Evolutionary conservation across 345 rosid genomes (phyloP), one percentile per base, ranked within the genome.

Genomic region (Gossypium thurberi): DNA sequence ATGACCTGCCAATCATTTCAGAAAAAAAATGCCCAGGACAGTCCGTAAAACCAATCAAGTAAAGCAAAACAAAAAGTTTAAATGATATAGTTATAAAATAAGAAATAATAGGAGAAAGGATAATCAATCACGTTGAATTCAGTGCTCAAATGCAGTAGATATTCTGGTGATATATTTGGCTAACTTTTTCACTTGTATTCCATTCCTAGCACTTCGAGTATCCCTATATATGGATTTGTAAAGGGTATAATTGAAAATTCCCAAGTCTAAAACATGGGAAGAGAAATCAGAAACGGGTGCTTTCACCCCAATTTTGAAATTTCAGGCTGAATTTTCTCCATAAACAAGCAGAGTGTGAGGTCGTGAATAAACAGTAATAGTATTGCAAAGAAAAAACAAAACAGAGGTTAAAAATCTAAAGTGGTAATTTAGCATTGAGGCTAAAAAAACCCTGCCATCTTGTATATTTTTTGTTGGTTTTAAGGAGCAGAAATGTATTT

Each of bases 1-100:
- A 93, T 93, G 76, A 76, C 84, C 92, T 83, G 74, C 18, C 43
- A 68, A 55, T 48, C 58, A 20, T 20, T 18, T n/a, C 10, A 20
- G 6, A 18, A 56, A 8, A 55, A 20, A 56, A 56, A 20, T 8
- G 26, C 12, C 21, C 60, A 56, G 14, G 60, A 56, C 25, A 56
- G 26, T 56, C 26, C 26, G 21, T 56, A 18, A 55, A 18, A 56
- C 12, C 56, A 52, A 17, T 52, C 56, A 52, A 51, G 9, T 18
- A 17, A 52, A 17, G 10, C 56, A 52, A 52, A 52, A 52, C 20
- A 17, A 51, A 51, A 52, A 52, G 18, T 7, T 17, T n/a, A 15
- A 52, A 52, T 52, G 56, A 52, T 17, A 52, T 17, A 17, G 56
- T 52, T 52, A 52, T 17, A 52, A 52, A 52, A 56, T 20, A 20